A percentile compares a stretch with the other conserved stretches of the same genome.
phyloP scores from a whole-genome alignment of 768 basidiomycete genomes.

The Ramaria sp. region DNA sequence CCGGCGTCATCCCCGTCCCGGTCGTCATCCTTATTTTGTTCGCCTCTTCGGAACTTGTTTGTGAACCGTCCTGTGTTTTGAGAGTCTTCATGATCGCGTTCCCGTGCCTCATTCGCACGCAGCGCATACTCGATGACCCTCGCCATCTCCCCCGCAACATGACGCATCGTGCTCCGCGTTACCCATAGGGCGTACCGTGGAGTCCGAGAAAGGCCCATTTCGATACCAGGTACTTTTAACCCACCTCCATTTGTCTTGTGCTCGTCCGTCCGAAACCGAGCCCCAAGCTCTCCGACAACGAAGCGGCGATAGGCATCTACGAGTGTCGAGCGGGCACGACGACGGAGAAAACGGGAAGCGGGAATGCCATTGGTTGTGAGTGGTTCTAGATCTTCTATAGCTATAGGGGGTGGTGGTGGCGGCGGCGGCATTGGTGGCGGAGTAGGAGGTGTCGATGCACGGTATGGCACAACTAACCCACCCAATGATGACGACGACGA shows the following conservation, averaged over 20 bases:
- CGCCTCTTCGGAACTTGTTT: no score
- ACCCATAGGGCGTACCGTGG: conserved; percentile 2
- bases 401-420: conserved; percentile 14
- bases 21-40: no score
- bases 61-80: no score
- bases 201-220: no score
- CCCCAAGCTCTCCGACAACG: conserved; percentile 43
- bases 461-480: no score
- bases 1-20: neutral
- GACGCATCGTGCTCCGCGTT: neutral
- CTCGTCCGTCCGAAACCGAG: neutral
- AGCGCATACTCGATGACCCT: neutral
- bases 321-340: conserved; percentile 54
- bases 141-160: neutral
- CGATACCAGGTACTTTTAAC: no score
- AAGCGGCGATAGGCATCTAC: conserved; percentile 57
- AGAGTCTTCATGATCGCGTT: no score
- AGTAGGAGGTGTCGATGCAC: no score
- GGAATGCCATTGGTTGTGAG: conserved; percentile 9
- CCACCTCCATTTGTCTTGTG: no score
- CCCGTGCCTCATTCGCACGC: no score
- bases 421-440: no score
- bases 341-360: conserved; percentile 36
- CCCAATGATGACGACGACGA: no score
- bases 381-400: conserved; percentile 17